Evolutionary conservation across 495 filamentous ascomycete genomes (phyloP).

Genomic region (Aspergillus ostianus): DNA sequence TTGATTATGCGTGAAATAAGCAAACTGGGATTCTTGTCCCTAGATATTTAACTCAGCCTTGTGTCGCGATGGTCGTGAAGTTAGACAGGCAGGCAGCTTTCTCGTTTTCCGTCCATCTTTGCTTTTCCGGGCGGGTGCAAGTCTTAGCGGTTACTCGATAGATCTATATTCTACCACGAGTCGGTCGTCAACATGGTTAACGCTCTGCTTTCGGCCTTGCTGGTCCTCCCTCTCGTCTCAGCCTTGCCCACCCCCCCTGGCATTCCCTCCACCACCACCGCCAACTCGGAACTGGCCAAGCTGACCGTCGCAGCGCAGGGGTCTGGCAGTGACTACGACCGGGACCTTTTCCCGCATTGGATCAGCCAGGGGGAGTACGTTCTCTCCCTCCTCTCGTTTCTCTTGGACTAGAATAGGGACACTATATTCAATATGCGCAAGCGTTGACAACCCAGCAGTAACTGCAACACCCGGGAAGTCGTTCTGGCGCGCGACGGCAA

Average conservation of each 20-base stretch:
- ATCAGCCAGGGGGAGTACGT: slow-evolving; percentile 46
- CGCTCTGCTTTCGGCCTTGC: slow-evolving; percentile 9
- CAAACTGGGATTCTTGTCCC: no score
- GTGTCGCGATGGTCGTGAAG: neutral
- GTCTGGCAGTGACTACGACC: slow-evolving; percentile 54
- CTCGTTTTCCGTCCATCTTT: neutral
- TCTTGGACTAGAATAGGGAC: no score
- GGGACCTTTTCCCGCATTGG: slow-evolving; percentile 68
- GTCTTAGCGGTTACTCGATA: no score
- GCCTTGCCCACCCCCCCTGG: slow-evolving; percentile 43
- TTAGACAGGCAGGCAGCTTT: neutral
- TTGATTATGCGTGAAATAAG: neutral
- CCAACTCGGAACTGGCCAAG: slow-evolving; percentile 51
- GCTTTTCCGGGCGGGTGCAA: neutral
- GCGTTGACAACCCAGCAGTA: slow-evolving; percentile 31
- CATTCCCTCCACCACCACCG: slow-evolving; percentile 55
- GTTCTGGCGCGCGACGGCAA: slow-evolving; percentile 69
- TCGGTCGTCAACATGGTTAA: slow-evolving; percentile 8
- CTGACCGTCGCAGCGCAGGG: slow-evolving; percentile 54
- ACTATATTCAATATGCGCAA: neutral
- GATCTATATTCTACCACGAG: no score
- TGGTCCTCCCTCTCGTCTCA: slow-evolving; percentile 17
- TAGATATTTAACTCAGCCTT: neutral
- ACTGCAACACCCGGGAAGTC: slow-evolving; percentile 63
- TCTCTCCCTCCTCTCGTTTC: neutral